These are phyloP conservation scores for Penicillium sp. DNA, from an alignment of 2,329 filamentous ascomycete genomes.

Conservation along the genomic window DNA sequence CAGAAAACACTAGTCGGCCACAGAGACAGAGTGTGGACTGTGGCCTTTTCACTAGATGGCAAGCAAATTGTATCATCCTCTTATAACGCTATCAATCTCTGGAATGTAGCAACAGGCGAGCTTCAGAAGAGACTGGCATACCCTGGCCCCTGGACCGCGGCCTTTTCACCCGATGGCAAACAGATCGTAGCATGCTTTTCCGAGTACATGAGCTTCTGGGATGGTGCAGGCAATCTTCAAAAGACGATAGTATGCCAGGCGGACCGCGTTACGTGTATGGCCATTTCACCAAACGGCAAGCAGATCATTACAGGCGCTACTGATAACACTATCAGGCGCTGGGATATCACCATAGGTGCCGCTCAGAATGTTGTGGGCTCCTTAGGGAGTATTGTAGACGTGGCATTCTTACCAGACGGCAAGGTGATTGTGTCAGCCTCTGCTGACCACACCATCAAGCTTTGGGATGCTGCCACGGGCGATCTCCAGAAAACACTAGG, in stretches of 20 bases:
- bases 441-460: not conserved
- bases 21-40: not conserved
- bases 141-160: not conserved
- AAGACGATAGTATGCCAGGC: no score
- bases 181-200: no score
- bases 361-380: no score
- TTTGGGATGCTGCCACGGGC: not conserved
- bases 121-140: not conserved
- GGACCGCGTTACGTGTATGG: no score
- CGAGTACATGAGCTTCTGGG: no score
- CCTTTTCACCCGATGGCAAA: no score
- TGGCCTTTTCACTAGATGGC: not conserved
- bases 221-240: no score
- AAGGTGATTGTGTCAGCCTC: not conserved
- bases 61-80: not conserved
- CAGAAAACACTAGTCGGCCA: conserved; percentile 8
- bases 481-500: not conserved
- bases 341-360: no score
- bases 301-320: no score
- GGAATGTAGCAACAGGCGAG: not conserved
- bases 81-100: not conserved
- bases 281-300: no score
- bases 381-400: not conserved
- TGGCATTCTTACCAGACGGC: not conserved
- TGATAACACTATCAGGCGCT: no score